These are phyloP conservation scores for Tetradesmus lagerheimii DNA, from an alignment of 139 green algal species.

Conservation along the genomic window DNA sequence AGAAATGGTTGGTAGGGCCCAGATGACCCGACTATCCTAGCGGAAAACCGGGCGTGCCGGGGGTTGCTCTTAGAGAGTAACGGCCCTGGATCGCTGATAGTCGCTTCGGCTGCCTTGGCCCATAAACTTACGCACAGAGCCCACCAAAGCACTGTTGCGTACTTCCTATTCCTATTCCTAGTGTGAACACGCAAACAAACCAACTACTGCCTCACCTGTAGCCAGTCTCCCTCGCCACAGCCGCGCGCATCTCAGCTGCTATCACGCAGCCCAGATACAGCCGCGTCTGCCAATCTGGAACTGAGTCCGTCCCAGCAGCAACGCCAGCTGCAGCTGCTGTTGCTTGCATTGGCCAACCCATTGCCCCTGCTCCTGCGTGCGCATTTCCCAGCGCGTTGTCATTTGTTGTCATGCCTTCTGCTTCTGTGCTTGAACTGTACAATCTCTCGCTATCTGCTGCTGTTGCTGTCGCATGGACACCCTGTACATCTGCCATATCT, in stretches of 20 bases:
- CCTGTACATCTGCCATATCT: neutral
- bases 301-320: neutral
- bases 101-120: too few relatives aligned
- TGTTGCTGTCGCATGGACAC: constrained; percentile 13
- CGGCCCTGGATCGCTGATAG: too few relatives aligned
- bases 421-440: neutral
- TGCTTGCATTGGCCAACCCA: neutral
- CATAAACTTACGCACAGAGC: too few relatives aligned
- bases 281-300: constrained; percentile 52
- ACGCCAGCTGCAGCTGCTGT: neutral
- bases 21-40: too few relatives aligned
- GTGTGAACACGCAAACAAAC: too few relatives aligned
- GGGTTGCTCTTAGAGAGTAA: too few relatives aligned
- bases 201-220: constrained; percentile 57
- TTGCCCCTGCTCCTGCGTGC: neutral
- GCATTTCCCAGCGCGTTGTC: neutral
- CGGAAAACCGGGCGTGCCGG: too few relatives aligned
- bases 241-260: constrained; percentile 70
- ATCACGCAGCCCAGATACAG: constrained; percentile 70
- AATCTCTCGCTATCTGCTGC: constrained; percentile 1
- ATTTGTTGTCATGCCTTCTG: neutral
- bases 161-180: too few relatives aligned
- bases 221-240: constrained; percentile 62
- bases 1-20: too few relatives aligned
- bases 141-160: too few relatives aligned